phyloP scores from a whole-genome alignment of 2,329 filamentous ascomycete genomes.

The Sporothrix curviconia region DNA sequence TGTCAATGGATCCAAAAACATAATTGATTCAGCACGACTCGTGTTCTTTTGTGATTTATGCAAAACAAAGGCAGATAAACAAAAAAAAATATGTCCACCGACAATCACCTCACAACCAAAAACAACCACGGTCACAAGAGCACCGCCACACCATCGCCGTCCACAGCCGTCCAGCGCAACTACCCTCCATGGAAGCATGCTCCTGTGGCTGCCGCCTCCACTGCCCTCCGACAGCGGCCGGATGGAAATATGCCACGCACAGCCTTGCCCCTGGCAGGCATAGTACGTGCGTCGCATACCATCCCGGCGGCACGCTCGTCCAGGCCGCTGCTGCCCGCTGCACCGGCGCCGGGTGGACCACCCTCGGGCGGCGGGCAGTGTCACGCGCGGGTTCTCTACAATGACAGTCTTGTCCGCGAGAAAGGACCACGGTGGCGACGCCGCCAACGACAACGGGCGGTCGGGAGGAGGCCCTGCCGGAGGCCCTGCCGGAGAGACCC shows the following conservation, averaged over 20 bases:
- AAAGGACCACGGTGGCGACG: conserved; percentile 8
- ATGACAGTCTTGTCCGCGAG: conserved; percentile 16
- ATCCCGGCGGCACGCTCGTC: conserved; percentile 13
- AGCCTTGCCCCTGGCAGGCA: conserved; percentile 7
- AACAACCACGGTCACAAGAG: no score
- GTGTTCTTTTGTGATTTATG: no score
- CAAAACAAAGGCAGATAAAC: no score
- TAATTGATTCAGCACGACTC: no score
- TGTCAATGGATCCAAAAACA: no score
- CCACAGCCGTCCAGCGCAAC: no score
- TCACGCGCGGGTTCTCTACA: conserved; percentile 14
- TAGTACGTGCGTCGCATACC: conserved; percentile 14
- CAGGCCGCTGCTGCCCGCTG: conserved; percentile 8
- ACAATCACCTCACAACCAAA: no score
- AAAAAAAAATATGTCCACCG: no score
- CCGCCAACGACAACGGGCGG: conserved; percentile 12
- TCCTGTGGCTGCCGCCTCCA: conserved; percentile 16
- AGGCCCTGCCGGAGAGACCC: not conserved
- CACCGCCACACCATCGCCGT: no score
- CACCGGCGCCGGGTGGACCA: not conserved
- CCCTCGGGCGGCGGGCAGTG: not conserved
- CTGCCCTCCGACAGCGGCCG: not conserved
- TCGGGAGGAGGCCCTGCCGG: not conserved
- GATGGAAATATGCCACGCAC: conserved; percentile 11
- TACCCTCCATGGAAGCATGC: no score